These are phyloP conservation scores for Calonectria ilicicola DNA, from an alignment of 2,329 filamentous ascomycete species.

Conservation along the genomic window DNA sequence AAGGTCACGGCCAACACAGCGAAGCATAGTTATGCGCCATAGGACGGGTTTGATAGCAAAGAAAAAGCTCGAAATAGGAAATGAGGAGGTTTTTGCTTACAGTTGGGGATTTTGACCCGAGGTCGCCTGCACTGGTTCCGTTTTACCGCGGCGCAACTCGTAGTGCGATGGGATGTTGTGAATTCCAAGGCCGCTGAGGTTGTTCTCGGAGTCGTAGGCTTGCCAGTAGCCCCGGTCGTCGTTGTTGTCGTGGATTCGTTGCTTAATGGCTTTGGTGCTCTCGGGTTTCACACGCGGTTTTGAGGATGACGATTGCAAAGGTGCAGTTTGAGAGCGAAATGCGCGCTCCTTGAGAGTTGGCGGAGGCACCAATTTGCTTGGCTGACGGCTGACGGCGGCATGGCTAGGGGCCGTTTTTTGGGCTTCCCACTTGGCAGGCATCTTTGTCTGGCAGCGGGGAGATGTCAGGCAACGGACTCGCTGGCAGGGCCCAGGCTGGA, in stretches of 20 bases:
- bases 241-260: slow-evolving; percentile 12
- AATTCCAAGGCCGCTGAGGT: slow-evolving; percentile 46
- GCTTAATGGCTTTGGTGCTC: slow-evolving; percentile 25
- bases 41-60: not conserved
- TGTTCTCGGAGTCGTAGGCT: slow-evolving; percentile 39
- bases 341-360: slow-evolving; percentile 42
- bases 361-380: slow-evolving; percentile 37
- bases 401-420: slow-evolving; percentile 31
- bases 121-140: slow-evolving; percentile 42
- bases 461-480: slow-evolving; percentile 8
- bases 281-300: slow-evolving; percentile 27
- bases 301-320: slow-evolving; percentile 30
- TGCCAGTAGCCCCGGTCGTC: slow-evolving; percentile 34
- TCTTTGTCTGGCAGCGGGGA: slow-evolving; percentile 29
- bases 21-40: not conserved
- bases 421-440: slow-evolving; percentile 44
- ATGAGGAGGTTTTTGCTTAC: slow-evolving; percentile 42
- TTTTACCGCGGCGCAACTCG: slow-evolving; percentile 48
- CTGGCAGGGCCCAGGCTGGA: slow-evolving; percentile 3
- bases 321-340: slow-evolving; percentile 36
- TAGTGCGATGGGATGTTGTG: slow-evolving; percentile 43
- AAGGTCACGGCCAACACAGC: slow-evolving; percentile 2
- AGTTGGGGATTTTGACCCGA: slow-evolving; percentile 36
- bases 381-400: slow-evolving; percentile 27
- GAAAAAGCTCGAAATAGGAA: slow-evolving; percentile 3